Evolutionary conservation across 345 rosid species (phyloP).

Genomic region (Trapa incisa): DNA sequence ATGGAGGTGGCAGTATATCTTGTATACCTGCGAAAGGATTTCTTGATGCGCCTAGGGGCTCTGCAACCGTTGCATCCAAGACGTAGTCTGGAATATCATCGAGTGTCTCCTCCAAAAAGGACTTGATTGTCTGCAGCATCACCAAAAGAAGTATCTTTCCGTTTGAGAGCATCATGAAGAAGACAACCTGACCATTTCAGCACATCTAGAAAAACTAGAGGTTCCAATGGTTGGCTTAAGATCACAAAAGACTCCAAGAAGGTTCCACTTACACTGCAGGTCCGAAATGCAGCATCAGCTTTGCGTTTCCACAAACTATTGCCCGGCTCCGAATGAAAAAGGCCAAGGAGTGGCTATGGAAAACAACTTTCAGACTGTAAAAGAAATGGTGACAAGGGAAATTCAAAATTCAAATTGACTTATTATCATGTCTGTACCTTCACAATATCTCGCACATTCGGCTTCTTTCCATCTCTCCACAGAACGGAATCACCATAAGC

Average conservation of each 20-base stretch:
- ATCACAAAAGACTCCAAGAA: not conserved
- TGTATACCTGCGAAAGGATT: conserved; percentile 51
- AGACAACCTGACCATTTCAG: not conserved
- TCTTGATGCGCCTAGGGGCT: conserved; percentile 24
- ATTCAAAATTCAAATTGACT: not conserved
- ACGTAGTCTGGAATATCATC: conserved; percentile 65
- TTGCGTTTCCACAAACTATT: conserved; percentile 83
- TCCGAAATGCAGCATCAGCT: conserved; percentile 75
- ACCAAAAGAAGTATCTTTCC: not conserved
- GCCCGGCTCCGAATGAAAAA: conserved; percentile 67
- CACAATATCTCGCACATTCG: conserved; percentile 63
- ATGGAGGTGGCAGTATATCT: conserved; percentile 58
- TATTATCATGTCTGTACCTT: conserved; percentile 36
- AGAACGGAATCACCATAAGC: conserved; percentile 73
- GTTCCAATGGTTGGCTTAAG: not conserved
- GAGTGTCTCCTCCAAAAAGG: conserved; percentile 69
- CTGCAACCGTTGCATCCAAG: conserved; percentile 51
- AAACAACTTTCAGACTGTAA: not conserved
- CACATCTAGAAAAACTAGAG: not conserved
- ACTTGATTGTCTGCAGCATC: conserved; percentile 54
- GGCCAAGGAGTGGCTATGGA: conserved; percentile 63
- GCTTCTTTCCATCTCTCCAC: conserved; percentile 62
- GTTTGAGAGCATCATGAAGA: not conserved
- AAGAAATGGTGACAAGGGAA: not conserved
- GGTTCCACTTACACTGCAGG: conserved; percentile 44